phyloP scores from a whole-genome alignment of 345 rosid species.

The Toxicodendron radicans region DNA sequence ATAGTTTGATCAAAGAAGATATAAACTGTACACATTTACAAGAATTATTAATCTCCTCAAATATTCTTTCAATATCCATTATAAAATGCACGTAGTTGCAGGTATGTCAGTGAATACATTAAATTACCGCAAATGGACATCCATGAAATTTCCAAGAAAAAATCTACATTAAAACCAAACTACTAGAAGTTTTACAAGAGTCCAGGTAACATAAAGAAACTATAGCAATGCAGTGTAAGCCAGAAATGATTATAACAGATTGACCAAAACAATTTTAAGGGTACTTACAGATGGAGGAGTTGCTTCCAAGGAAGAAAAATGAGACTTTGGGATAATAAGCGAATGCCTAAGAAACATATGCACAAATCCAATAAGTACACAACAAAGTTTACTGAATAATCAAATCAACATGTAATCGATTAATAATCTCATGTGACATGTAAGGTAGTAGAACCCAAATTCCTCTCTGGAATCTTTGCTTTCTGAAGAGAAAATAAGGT shows the following conservation, averaged over 20 bases:
- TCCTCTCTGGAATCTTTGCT: background rate
- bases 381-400: background rate
- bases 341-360: slow-evolving; percentile 68
- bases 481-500: background rate
- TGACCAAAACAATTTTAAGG: background rate
- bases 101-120: background rate
- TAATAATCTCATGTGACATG: background rate
- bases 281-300: slow-evolving; percentile 93
- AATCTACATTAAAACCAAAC: background rate
- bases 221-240: background rate
- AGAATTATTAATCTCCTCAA: slow-evolving; percentile 1
- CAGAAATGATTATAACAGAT: background rate
- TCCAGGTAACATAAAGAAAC: background rate
- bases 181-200: background rate
- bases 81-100: too few relatives aligned
- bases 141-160: background rate
- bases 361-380: slow-evolving; percentile 9
- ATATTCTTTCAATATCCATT: background rate
- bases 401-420: background rate
- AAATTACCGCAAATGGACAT: background rate
- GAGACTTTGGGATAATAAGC: slow-evolving; percentile 85
- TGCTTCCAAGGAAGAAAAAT: slow-evolving; percentile 69
- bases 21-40: background rate
- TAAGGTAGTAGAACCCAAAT: background rate
- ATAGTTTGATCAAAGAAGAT: background rate